Percentiles rank a stretch among this genome's conserved stretches.
Evolutionary conservation across 805 yeast species (phyloP).

Genomic region (Wilhelminamyces savonicus): DNA sequence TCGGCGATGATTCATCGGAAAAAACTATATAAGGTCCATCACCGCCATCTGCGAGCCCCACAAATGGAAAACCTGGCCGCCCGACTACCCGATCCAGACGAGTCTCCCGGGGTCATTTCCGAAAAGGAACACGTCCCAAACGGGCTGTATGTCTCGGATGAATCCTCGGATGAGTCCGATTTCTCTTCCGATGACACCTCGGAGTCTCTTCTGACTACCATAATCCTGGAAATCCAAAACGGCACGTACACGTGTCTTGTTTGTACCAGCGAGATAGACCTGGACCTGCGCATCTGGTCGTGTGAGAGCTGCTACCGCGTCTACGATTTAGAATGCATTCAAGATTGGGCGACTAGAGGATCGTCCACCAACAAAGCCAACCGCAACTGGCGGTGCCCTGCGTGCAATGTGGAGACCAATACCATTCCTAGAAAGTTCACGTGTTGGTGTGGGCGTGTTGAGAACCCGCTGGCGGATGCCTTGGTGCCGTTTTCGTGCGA

Average conservation of each 20-base stretch:
- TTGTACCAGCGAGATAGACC: constrained; percentile 77
- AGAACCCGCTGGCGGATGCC: constrained; percentile 53
- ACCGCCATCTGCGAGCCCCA: too few species aligned
- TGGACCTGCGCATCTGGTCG: constrained; percentile 65
- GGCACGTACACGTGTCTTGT: constrained; percentile 82
- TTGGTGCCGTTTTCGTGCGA: constrained; percentile 85
- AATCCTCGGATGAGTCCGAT: not conserved
- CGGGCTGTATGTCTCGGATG: too few species aligned
- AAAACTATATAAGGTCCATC: too few species aligned
- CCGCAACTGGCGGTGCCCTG: constrained; percentile 80
- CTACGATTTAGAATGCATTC: constrained; percentile 78
- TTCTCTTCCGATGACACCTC: constrained; percentile 8
- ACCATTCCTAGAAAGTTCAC: constrained; percentile 51
- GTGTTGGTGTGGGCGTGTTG: constrained; percentile 86
- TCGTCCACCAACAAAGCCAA: constrained; percentile 51
- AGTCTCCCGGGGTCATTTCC: too few species aligned
- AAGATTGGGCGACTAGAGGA: constrained; percentile 80
- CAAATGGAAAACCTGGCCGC: too few species aligned
- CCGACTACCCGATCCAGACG: too few species aligned
- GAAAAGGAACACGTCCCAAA: too few species aligned
- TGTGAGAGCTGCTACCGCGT: constrained; percentile 75
- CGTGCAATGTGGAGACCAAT: constrained; percentile 53
- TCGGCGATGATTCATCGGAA: too few species aligned
- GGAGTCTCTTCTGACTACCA: constrained; percentile 33
- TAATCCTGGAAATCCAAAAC: constrained; percentile 51